Percentiles rank a stretch among this genome's conserved stretches.
Evolutionary conservation across 2,329 filamentous ascomycete species (phyloP).

Genomic region (Phaeosphaeria sp.): DNA sequence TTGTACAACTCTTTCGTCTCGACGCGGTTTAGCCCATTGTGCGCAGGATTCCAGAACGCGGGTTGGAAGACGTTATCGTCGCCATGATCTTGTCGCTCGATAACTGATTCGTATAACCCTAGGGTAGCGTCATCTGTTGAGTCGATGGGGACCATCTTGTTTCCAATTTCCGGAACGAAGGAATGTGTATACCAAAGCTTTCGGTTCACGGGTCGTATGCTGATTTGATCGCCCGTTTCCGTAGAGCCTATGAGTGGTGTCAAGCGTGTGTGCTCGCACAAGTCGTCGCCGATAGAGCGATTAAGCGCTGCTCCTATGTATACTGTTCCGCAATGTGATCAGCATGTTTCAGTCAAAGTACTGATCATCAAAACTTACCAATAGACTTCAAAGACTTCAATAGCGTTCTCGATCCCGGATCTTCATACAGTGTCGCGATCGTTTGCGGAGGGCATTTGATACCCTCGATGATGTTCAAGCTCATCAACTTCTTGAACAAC

Average conservation of each 20-base stretch:
- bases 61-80: conserved; percentile 37
- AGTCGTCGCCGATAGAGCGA: conserved; percentile 20
- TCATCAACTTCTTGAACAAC: conserved; percentile 17
- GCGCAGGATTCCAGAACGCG: conserved; percentile 32
- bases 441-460: conserved; percentile 20
- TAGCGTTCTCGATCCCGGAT: conserved; percentile 10
- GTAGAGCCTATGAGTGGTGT: conserved; percentile 23
- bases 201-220: conserved; percentile 11
- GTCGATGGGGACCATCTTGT: conserved; percentile 15
- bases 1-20: conserved; percentile 47
- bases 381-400: conserved; percentile 22
- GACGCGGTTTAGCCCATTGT: conserved; percentile 37
- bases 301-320: conserved; percentile 22
- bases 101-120: conserved; percentile 43
- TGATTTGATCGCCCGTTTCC: conserved; percentile 18
- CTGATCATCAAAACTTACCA: background rate
- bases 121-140: conserved; percentile 20
- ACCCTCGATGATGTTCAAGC: conserved; percentile 14
- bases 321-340: background rate
- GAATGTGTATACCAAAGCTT: conserved; percentile 25
- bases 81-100: conserved; percentile 28
- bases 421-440: conserved; percentile 18
- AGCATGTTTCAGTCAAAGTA: background rate
- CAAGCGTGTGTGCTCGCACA: conserved; percentile 17
- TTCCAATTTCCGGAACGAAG: conserved; percentile 21